Evolutionary conservation across 139 green algal species (phyloP), one percentile per base, ranked within the genome.

Genomic region (Chlamydomonas sphaeroides): DNA sequence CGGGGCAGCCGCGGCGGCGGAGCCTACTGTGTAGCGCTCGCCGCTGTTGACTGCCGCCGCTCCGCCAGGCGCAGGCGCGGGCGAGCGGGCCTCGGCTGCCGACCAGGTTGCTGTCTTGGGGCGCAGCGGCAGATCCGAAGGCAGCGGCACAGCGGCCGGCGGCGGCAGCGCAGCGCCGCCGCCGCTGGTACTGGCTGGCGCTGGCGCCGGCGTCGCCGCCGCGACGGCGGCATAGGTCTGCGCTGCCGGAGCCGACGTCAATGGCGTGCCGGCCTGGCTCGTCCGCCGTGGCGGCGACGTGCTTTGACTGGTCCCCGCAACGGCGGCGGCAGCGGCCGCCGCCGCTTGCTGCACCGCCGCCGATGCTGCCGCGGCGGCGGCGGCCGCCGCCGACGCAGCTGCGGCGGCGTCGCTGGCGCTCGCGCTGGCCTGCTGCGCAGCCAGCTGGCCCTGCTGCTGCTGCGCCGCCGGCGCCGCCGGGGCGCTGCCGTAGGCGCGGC

Each of bases 131-230:
- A 23, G 59, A 32, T 80, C 74, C 25, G 10, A 21, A 8, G 74
- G 57, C n/a, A 70, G 30, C 32, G 74, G 74, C 59, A 79, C 72
- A 0, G 21, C n/a, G n/a, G n/a, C n/a, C n/a, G n/a, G n/a, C n/a
- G n/a, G n/a, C n/a, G n/a, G n/a, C n/a, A n/a, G n/a, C n/a, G n/a
- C n/a, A n/a, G 4, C 35, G 56, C 26, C 25, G 25, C 56, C 3
- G 26, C 56, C 23, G 56, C 56, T 4, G 56, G 42, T n/a, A 7
- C 5, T 18, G 14, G n/a, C 30, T 53, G 57, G 8, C 33, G 63
- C 35, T 42, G 63, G 14, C 14, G 33, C 3, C 1, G 26, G 63
- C 63, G 8, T 10, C 7, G 72, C 39, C 18, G 72, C 5, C 30
- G 28, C 57, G 0, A 57, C 36, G 5, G 56, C 28, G 33, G 71